phyloP scores from a whole-genome alignment of 1,284 basidiomycete genomes.

The Lignosus rhinocerotis region DNA sequence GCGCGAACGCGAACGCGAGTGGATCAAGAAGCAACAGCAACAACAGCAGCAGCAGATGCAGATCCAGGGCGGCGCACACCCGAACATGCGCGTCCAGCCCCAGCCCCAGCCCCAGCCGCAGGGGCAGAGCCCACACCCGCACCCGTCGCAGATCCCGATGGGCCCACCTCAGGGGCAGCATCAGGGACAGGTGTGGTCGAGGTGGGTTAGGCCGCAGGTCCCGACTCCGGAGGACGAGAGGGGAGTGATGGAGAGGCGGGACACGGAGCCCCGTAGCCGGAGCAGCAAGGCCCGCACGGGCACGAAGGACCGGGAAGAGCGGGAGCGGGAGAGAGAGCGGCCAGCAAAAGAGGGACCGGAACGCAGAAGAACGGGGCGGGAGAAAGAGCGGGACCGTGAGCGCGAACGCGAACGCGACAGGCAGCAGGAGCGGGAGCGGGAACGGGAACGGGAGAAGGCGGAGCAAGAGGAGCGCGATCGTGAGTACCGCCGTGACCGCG shows the following conservation, averaged over 20 bases:
- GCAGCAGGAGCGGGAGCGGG: slow-evolving; percentile 12
- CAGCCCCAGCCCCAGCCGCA: slow-evolving; percentile 6
- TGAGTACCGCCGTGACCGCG: slow-evolving; percentile 14
- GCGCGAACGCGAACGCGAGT: slow-evolving; percentile 22
- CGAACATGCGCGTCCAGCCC: slow-evolving; percentile 11
- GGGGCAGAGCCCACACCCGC: slow-evolving; percentile 1
- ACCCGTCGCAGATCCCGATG: slow-evolving; percentile 12
- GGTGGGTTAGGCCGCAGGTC: slow-evolving; percentile 18
- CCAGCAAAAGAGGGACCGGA: slow-evolving; percentile 13
- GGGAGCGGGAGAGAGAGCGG: slow-evolving; percentile 13
- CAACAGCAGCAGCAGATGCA: slow-evolving; percentile 11
- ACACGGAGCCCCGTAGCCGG: slow-evolving; percentile 9
- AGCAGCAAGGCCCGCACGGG: slow-evolving; percentile 10
- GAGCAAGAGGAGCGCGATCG: slow-evolving; percentile 16
- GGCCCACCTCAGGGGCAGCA: slow-evolving; percentile 13
- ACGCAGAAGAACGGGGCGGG: slow-evolving; percentile 6
- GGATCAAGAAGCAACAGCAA: background rate
- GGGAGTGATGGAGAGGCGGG: slow-evolving; percentile 4
- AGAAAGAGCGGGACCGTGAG: slow-evolving; percentile 23
- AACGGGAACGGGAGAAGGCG: background rate
- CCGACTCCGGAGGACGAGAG: slow-evolving; percentile 17
- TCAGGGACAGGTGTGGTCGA: slow-evolving; percentile 19
- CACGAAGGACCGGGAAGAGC: slow-evolving; percentile 22
- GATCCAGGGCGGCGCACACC: slow-evolving; percentile 3
- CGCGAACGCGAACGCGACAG: background rate